These are phyloP conservation scores for Trichothecium roseum DNA, from an alignment of 2,329 filamentous ascomycete genomes.

Conservation along the genomic window DNA sequence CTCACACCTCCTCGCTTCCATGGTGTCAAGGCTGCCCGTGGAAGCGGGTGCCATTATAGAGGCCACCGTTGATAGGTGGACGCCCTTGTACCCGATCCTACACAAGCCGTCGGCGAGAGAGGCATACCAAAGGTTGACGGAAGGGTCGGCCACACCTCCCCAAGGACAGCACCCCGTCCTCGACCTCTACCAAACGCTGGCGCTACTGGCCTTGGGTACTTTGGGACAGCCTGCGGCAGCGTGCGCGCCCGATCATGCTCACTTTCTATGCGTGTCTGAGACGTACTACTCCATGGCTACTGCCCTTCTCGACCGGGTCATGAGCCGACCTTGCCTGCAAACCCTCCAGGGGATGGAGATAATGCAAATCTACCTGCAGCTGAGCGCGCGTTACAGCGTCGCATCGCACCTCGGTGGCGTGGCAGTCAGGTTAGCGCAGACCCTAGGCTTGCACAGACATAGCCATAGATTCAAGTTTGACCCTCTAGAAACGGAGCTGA, in stretches of 20 bases:
- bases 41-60: constrained; percentile 8
- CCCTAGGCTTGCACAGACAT: constrained; percentile 13
- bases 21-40: constrained; percentile 7
- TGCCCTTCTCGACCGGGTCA: constrained; percentile 7
- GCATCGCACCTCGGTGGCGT: constrained; percentile 13
- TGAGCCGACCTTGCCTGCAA: constrained; percentile 9
- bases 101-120: constrained; percentile 11
- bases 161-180: not conserved
- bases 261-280: constrained; percentile 13
- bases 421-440: constrained; percentile 13
- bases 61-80: constrained; percentile 9
- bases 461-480: constrained; percentile 15
- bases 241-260: constrained; percentile 7
- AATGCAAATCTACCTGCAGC: constrained; percentile 12
- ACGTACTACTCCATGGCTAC: constrained; percentile 9
- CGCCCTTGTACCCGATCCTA: constrained; percentile 9
- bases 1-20: constrained; percentile 1
- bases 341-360: constrained; percentile 13
- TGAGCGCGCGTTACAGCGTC: constrained; percentile 10
- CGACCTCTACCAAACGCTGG: constrained; percentile 9
- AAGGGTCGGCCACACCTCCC: not conserved
- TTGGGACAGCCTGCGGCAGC: constrained; percentile 7
- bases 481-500: constrained; percentile 13
- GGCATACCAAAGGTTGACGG: constrained; percentile 3
- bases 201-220: constrained; percentile 10